Evolutionary conservation across 352 stramenopile genomes (phyloP).

Genomic region (Globisporangium viniferum): DNA sequence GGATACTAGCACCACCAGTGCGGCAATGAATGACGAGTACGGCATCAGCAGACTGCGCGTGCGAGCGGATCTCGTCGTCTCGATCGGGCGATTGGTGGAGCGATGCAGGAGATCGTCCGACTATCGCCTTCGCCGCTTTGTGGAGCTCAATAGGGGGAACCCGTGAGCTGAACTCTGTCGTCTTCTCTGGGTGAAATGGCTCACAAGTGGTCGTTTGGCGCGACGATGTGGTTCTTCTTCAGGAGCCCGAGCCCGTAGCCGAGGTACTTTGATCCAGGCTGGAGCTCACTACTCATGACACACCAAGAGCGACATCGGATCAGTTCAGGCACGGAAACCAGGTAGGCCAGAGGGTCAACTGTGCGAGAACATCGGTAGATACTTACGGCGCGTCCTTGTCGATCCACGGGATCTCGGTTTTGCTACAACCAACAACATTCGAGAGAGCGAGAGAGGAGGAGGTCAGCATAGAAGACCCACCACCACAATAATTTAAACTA

Average conservation of each 20-base stretch:
- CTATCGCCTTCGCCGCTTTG: constrained; percentile 15
- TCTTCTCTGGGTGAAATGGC: background rate
- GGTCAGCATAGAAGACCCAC: background rate
- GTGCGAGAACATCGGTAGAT: background rate
- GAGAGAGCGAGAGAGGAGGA: background rate
- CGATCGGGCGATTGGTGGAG: constrained; percentile 44
- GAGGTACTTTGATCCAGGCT: constrained; percentile 67
- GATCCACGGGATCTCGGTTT: constrained; percentile 7
- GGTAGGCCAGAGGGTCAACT: background rate
- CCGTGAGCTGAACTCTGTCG: background rate
- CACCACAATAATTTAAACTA: background rate
- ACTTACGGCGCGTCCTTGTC: constrained; percentile 13
- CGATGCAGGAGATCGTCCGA: constrained; percentile 34
- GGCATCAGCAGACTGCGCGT: constrained; percentile 42
- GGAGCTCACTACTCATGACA: constrained; percentile 29
- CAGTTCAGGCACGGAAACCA: background rate
- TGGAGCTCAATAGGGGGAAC: background rate
- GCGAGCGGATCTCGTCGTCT: constrained; percentile 44
- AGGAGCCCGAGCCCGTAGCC: constrained; percentile 69
- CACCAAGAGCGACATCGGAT: background rate
- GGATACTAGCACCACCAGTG: background rate
- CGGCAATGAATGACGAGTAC: constrained; percentile 34
- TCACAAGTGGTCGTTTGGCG: constrained; percentile 33
- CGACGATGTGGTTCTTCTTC: constrained; percentile 72
- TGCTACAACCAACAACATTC: background rate